Conservation (phyloP, 441 rosid genomes). For the Isatis lusitanica region DNA sequence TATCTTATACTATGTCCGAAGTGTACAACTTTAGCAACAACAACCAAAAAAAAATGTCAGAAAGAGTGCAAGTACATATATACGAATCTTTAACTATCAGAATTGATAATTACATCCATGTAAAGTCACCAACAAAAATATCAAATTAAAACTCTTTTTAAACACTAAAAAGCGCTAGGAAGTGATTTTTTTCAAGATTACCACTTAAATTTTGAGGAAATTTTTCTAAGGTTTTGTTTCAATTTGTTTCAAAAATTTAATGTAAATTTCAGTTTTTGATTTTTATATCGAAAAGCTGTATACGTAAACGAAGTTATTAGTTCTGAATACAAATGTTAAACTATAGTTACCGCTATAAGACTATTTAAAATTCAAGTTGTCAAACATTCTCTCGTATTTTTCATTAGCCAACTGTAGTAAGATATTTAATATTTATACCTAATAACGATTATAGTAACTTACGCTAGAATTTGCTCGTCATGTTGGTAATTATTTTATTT, state of each 20-base stretch:
- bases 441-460: too few relatives aligned
- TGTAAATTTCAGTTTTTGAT: too few relatives aligned
- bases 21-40: neutral
- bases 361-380: neutral
- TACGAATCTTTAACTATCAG: neutral
- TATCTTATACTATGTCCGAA: neutral
- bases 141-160: neutral
- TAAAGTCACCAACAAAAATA: neutral
- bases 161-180: neutral
- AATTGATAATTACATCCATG: neutral
- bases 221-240: too few relatives aligned
- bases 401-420: too few relatives aligned
- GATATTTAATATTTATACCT: too few relatives aligned
- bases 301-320: too few relatives aligned
- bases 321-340: neutral
- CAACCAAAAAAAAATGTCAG: neutral
- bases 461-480: too few relatives aligned
- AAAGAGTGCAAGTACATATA: neutral
- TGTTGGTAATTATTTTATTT: too few relatives aligned
- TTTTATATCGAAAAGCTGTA: too few relatives aligned
- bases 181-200: neutral
- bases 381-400: too few relatives aligned
- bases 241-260: too few relatives aligned
- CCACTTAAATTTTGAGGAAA: neutral
- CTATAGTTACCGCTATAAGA: neutral